Base-by-base conservation (phyloP, 768 basidiomycete species). In the Pisolithus orientalis region DNA sequence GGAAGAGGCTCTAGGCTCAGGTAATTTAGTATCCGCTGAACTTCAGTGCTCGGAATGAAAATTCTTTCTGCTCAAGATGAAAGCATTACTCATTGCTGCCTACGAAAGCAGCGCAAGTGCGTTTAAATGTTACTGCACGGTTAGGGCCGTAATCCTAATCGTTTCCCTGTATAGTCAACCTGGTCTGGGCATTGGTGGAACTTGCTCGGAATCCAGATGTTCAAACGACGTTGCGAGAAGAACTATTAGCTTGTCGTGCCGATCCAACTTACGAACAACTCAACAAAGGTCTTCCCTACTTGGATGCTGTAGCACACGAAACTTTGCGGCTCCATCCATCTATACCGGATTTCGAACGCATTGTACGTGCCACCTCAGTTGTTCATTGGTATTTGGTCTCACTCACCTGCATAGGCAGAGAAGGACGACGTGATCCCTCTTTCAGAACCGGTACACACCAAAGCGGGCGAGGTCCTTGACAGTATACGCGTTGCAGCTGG, bases 381-480 rank as follows among this genome's bases (percentile, higher is more conserved):
- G 40, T 42, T 25, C 40, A 25, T 17, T 34, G 34, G 34, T 34
- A 4, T 47, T n/a, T 21, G 9, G 14, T 34, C 28, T 24, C 27
- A 21, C 24, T 17, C 4, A 17, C 16, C 39, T 27, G 37, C 21
- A 8, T 52, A 81, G 74, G 75, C 79, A 0, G 59, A 66, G 1
- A 65, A 73, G 51, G 84, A 86, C 59, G 79, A 83, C 51, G 62
- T 82, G 2, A 72, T 88, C 10, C 84, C 84, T 0, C 70, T 87
- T n/a, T 71, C 70, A 10, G 59, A 61, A 3, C 81, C 82, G 3
- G 58, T 84, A 17, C 64, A 57, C 13, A 77, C 76, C 0, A 55
- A 64, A 0, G 62, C 74, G 0, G 80, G 80, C 0, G 59, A 69
- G 37, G 55, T 59, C 0, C 67, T 78, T 10, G 62, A 68, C 25